A percentile compares a stretch with the other conserved stretches of the same genome.
Evolutionary conservation across 345 rosid genomes (phyloP).

Genomic region (Brassica napus): DNA sequence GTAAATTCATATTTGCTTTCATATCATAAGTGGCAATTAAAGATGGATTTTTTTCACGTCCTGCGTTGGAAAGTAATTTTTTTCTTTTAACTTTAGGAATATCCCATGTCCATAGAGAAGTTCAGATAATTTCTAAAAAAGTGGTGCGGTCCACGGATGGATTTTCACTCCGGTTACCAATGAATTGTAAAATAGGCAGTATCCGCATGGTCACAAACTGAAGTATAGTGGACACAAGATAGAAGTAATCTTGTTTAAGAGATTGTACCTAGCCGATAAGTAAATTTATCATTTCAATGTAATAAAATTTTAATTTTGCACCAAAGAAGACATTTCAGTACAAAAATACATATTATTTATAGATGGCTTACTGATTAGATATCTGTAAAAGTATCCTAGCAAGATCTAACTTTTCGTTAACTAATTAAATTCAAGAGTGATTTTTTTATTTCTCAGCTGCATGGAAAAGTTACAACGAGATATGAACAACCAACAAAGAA

Average conservation of each 20-base stretch:
- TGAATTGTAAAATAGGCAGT: no score
- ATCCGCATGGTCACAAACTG: no score
- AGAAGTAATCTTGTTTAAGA: not conserved
- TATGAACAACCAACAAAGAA: slow-evolving; percentile 8
- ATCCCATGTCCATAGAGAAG: no score
- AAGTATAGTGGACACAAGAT: no score
- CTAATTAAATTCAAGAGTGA: not conserved
- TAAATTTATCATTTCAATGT: not conserved
- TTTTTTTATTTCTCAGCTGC: not conserved
- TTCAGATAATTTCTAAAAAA: no score
- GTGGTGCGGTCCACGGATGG: no score
- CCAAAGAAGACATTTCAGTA: not conserved
- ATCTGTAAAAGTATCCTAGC: not conserved
- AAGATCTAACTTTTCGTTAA: slow-evolving; percentile 1
- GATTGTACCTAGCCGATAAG: not conserved
- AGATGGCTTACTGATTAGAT: not conserved
- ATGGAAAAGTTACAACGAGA: not conserved
- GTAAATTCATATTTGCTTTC: no score
- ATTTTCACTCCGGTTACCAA: no score
- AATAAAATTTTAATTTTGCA: not conserved
- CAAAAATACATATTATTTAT: not conserved
- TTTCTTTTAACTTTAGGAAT: no score
- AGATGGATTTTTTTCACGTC: no score
- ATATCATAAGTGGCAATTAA: no score
- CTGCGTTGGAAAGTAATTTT: not conserved